phyloP scores from a whole-genome alignment of 129 eudicot species.

The Centrapalus pauciflorus region DNA sequence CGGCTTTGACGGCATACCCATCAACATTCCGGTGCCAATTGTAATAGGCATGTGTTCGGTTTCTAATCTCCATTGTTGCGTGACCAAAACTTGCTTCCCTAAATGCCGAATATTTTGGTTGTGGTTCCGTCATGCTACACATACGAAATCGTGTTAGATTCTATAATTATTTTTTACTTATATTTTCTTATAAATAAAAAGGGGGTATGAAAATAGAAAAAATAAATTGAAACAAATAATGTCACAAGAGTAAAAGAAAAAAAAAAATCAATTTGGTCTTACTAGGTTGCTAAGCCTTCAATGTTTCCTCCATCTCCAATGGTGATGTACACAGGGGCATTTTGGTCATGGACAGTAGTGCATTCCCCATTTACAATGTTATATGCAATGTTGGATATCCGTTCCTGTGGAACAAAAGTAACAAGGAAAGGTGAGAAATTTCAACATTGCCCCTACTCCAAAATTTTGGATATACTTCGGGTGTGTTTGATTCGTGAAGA shows the following conservation, averaged over 20 bases:
- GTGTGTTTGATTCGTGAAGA: too few species aligned
- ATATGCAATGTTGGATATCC: constrained; percentile 56
- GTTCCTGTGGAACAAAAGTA: constrained; percentile 30
- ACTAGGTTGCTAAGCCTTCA: constrained; percentile 57
- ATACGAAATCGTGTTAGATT: neutral
- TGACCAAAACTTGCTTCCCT: constrained; percentile 64
- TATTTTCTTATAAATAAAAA: neutral
- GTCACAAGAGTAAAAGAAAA: neutral
- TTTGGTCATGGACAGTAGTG: constrained; percentile 38
- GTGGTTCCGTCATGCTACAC: constrained; percentile 54
- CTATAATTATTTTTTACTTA: neutral
- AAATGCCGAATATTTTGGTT: constrained; percentile 57
- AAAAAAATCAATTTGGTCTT: constrained; percentile 29
- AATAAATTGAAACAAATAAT: neutral
- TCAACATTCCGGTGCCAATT: constrained; percentile 57
- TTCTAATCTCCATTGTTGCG: constrained; percentile 51
- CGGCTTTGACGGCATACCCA: constrained; percentile 41
- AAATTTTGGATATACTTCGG: too few species aligned
- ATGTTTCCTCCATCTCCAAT: constrained; percentile 68
- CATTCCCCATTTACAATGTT: constrained; percentile 57
- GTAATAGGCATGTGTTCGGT: constrained; percentile 60
- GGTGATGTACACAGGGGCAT: constrained; percentile 65
- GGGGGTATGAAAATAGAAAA: neutral
- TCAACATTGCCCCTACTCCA: neutral
- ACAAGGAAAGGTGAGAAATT: neutral